Evolutionary conservation across 192 early-diverging fungal species (phyloP).

Genomic region (Mortierella claussenii): DNA sequence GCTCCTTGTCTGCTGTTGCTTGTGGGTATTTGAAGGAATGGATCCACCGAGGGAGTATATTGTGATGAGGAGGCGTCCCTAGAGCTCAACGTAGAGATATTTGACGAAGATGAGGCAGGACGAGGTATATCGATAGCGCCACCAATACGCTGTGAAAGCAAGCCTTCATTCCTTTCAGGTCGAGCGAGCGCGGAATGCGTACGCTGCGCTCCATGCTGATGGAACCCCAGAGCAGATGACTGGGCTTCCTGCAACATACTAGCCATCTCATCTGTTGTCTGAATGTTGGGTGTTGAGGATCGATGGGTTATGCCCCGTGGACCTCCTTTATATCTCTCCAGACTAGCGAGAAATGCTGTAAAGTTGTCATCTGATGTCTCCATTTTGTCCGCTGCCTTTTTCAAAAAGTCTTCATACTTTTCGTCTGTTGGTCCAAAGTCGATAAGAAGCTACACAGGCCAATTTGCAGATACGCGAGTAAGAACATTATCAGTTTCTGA

Average conservation of each 20-base stretch:
- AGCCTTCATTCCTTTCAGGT: slow-evolving; percentile 29
- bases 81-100: neutral
- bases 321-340: slow-evolving; percentile 9
- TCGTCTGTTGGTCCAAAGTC: slow-evolving; percentile 44
- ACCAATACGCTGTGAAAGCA: slow-evolving; percentile 9
- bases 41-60: slow-evolving; percentile 8
- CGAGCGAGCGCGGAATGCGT: neutral
- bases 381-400: slow-evolving; percentile 47
- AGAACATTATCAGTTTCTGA: no score
- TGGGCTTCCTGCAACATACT: slow-evolving; percentile 45
- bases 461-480: no score
- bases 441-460: slow-evolving; percentile 25
- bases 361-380: slow-evolving; percentile 14
- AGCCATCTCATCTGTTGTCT: slow-evolving; percentile 46
- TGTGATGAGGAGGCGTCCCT: neutral
- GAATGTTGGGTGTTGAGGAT: slow-evolving; percentile 49
- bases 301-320: slow-evolving; percentile 15
- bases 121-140: neutral
- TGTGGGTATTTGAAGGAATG: slow-evolving; percentile 13
- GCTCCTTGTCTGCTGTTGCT: neutral
- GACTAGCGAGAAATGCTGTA: slow-evolving; percentile 25
- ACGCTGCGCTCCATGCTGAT: neutral
- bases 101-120: neutral
- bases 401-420: slow-evolving; percentile 37
- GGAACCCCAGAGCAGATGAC: slow-evolving; percentile 15